Evolutionary conservation across 2,329 filamentous ascomycete genomes (phyloP).

Genomic region (Aspergillus fructus): DNA sequence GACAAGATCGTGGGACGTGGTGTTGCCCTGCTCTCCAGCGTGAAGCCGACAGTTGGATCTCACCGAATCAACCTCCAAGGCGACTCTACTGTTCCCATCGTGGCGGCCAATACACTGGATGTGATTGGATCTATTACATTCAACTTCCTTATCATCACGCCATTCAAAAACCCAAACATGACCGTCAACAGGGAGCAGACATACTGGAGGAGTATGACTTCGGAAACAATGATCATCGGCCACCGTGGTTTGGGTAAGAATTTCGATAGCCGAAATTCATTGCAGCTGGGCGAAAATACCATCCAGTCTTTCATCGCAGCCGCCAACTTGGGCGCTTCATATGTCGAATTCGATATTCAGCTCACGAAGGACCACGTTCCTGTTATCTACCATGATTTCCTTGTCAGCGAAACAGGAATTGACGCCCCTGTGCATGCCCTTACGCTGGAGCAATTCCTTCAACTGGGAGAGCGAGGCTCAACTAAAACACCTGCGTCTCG

Average conservation of each 20-base stretch:
- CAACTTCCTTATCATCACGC: constrained; percentile 92
- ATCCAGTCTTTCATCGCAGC: constrained; percentile 94
- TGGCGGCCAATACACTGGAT: constrained; percentile 77
- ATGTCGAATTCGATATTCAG: constrained; percentile 81
- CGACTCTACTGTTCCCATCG: constrained; percentile 86
- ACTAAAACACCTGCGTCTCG: constrained; percentile 45
- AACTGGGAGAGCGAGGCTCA: constrained; percentile 65
- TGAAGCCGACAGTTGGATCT: constrained; percentile 78
- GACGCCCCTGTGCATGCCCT: constrained; percentile 95
- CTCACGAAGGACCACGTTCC: constrained; percentile 98
- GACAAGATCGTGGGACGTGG: constrained; percentile 85
- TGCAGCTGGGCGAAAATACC: constrained; percentile 96
- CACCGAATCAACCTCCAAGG: constrained; percentile 91
- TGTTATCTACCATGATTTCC: constrained; percentile 97
- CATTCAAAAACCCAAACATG: constrained; percentile 92
- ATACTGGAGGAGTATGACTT: constrained; percentile 91
- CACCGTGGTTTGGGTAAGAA: constrained; percentile 87
- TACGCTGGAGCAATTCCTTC: constrained; percentile 87
- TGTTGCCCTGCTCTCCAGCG: constrained; percentile 81
- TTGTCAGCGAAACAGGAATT: constrained; percentile 95
- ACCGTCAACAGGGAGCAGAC: constrained; percentile 85
- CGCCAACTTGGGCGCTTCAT: constrained; percentile 80
- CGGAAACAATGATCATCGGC: constrained; percentile 74
- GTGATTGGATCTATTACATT: constrained; percentile 95
- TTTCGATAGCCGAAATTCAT: constrained; percentile 73